phyloP scores from a whole-genome alignment of 2,329 filamentous ascomycete species.

The Canariomyces notabilis region DNA sequence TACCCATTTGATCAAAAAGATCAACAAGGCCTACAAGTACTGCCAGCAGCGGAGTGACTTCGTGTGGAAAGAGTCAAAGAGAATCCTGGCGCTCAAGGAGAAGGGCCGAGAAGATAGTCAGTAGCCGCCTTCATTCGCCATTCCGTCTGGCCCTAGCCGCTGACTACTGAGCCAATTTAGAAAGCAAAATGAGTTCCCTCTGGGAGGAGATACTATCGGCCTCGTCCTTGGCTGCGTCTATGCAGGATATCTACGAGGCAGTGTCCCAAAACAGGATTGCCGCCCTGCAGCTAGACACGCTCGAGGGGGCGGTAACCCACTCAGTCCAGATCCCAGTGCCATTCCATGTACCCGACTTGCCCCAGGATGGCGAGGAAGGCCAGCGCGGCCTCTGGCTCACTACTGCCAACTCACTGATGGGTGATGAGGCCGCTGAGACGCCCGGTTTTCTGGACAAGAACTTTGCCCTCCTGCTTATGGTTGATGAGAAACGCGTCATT shows the following conservation, averaged over 20 bases:
- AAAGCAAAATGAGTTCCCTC: constrained; percentile 56
- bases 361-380: constrained; percentile 61
- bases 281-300: constrained; percentile 68
- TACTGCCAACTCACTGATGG: constrained; percentile 70
- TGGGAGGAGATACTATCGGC: constrained; percentile 67
- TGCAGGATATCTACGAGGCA: constrained; percentile 74
- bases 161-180: constrained; percentile 30
- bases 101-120: constrained; percentile 66
- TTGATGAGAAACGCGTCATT: constrained; percentile 70
- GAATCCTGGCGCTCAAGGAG: constrained; percentile 74
- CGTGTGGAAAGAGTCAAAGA: constrained; percentile 85
- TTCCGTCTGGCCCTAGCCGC: background rate
- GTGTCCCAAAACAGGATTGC: constrained; percentile 84
- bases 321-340: constrained; percentile 62
- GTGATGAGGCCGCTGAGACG: constrained; percentile 63
- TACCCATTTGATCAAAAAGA: constrained; percentile 82
- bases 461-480: constrained; percentile 78
- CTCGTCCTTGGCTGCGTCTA: constrained; percentile 76
- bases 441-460: constrained; percentile 72
- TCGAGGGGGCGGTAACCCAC: constrained; percentile 52
- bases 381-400: constrained; percentile 80
- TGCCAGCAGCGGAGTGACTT: constrained; percentile 87
- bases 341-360: constrained; percentile 68
- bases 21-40: constrained; percentile 88
- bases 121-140: constrained; percentile 27